Conservation (phyloP, 2,329 filamentous ascomycete species). For the Tympanopsis confertula region DNA sequence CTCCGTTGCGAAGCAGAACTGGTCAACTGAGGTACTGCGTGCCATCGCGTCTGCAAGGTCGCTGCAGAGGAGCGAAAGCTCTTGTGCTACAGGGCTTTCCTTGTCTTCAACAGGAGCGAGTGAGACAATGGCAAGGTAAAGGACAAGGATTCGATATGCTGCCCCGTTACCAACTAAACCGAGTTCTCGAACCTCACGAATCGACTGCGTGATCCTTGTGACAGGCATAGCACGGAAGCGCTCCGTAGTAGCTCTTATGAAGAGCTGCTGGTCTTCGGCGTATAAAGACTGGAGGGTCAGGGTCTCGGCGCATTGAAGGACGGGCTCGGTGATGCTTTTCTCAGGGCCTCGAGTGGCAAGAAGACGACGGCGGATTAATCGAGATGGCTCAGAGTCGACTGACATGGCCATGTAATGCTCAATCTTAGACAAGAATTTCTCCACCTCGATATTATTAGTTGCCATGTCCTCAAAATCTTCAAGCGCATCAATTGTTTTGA, state of each 20-base stretch:
- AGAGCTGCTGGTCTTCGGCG: constrained; percentile 20
- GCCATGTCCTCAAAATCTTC: constrained; percentile 24
- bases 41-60: constrained; percentile 16
- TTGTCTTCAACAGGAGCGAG: constrained; percentile 21
- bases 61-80: constrained; percentile 21
- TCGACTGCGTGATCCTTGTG: constrained; percentile 14
- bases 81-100: constrained; percentile 18
- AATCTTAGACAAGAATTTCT: constrained; percentile 20
- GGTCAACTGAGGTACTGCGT: constrained; percentile 18
- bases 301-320: constrained; percentile 18
- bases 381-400: constrained; percentile 14
- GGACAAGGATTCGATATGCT: constrained; percentile 18
- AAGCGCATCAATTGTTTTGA: constrained; percentile 21
- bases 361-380: constrained; percentile 18
- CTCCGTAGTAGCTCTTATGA: constrained; percentile 19
- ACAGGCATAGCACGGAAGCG: constrained; percentile 18
- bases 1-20: constrained; percentile 24
- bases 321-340: constrained; percentile 8
- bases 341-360: constrained; percentile 13
- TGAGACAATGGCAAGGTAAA: constrained; percentile 19
- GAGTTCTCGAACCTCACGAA: constrained; percentile 15
- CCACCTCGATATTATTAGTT: constrained; percentile 17
- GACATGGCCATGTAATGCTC: constrained; percentile 18
- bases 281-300: constrained; percentile 21
- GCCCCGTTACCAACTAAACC: constrained; percentile 15